Conservation (phyloP, 2,329 filamentous ascomycete genomes). For the Colletotrichum destructivum region DNA sequence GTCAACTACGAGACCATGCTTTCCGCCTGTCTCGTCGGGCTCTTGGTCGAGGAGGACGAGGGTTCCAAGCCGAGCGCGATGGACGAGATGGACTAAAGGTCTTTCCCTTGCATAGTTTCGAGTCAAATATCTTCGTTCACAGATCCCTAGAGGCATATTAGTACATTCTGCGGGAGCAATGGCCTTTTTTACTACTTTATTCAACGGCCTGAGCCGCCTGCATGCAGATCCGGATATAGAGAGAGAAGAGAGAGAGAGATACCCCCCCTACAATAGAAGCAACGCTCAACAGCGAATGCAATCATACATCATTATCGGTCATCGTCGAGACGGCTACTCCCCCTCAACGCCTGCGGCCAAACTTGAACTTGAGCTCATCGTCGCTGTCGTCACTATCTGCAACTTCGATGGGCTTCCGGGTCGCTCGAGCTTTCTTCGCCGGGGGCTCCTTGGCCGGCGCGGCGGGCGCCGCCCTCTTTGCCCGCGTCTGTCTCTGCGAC, state of each 20-base stretch:
- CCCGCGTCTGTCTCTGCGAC: conserved; percentile 46
- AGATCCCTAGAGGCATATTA: not conserved
- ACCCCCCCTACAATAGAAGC: conserved; percentile 47
- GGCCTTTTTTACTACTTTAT: not conserved
- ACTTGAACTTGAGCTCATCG: conserved; percentile 70
- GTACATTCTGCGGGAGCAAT: conserved; percentile 4
- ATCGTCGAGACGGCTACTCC: not conserved
- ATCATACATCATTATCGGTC: conserved; percentile 25
- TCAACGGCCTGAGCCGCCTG: conserved; percentile 1
- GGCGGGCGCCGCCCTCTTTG: conserved; percentile 54
- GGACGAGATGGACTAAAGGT: conserved; percentile 73
- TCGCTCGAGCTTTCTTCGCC: conserved; percentile 52
- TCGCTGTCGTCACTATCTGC: conserved; percentile 66
- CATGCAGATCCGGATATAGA: conserved; percentile 44
- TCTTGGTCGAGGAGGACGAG: conserved; percentile 73
- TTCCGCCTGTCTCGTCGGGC: conserved; percentile 72
- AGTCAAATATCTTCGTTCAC: not conserved
- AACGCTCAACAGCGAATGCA: conserved; percentile 13
- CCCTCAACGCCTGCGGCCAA: conserved; percentile 63
- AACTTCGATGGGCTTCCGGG: conserved; percentile 53
- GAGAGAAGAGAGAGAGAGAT: no score
- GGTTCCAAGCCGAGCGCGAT: conserved; percentile 59
- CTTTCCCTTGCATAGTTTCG: not conserved
- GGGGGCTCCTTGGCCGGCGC: conserved; percentile 48
- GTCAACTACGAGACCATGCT: conserved; percentile 82